Evolutionary conservation across 495 filamentous ascomycete genomes (phyloP).

Genomic region (Trichoderma erinaceum): DNA sequence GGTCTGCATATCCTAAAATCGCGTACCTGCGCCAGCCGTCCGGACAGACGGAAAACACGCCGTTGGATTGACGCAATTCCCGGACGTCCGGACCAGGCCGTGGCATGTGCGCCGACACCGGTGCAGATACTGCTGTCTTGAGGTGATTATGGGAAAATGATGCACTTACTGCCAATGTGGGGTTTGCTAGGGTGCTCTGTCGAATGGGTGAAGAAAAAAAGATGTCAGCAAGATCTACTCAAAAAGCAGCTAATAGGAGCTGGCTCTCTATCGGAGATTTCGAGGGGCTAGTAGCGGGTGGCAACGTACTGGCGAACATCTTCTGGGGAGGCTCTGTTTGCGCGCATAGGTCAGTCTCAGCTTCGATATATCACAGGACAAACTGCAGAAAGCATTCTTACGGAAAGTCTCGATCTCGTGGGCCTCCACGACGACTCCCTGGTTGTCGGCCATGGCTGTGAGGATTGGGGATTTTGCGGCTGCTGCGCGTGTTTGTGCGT

Average conservation of each 20-base stretch:
- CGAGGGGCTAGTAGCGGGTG: constrained; percentile 3
- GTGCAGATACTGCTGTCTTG: constrained; percentile 1
- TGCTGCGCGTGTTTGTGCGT: neutral
- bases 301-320: constrained; percentile 56
- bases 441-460: constrained; percentile 30
- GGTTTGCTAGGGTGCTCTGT: constrained; percentile 55
- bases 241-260: neutral
- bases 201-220: constrained; percentile 12
- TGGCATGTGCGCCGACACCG: constrained; percentile 3
- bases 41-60: constrained; percentile 10
- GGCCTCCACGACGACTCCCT: constrained; percentile 73
- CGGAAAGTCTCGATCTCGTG: constrained; percentile 82
- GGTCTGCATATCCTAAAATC: neutral
- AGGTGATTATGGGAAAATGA: constrained; percentile 7
- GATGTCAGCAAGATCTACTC: constrained; percentile 6
- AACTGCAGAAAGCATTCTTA: constrained; percentile 28
- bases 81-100: neutral
- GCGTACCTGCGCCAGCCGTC: constrained; percentile 3
- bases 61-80: constrained; percentile 4
- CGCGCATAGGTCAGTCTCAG: constrained; percentile 20
- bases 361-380: neutral
- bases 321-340: constrained; percentile 46
- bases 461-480: constrained; percentile 19
- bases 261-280: constrained; percentile 4
- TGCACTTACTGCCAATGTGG: constrained; percentile 44